Evolutionary conservation across 1,139 yeast genomes (phyloP), one percentile per base, ranked within the genome.

Genomic region (Taphrina deformans): DNA sequence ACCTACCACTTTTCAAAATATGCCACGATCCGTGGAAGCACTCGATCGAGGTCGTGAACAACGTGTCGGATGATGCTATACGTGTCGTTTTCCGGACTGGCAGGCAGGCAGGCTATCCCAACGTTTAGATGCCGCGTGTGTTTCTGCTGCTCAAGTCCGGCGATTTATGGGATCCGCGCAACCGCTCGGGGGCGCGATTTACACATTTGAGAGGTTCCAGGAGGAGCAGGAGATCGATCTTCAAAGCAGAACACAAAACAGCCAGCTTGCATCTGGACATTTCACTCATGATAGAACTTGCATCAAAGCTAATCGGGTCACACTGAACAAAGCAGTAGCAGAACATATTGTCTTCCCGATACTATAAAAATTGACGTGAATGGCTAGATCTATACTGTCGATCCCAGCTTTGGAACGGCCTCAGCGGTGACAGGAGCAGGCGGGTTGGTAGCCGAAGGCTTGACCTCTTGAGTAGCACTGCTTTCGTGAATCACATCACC

Each of bases 401-500:
- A 48, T 7, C 63, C 63, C 35, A 59, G 40, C 50, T 59, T 59
- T 24, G 63, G 63, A 27, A 59, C 63, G 12, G 38, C 18, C 27
- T 48, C 63, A 10, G 55, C 63, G 26, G 63, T 40, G 56, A 50
- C 52, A 18, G 31, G 46, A 6, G 56, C 48, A 2, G 58, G 48
- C 9, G 35, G 27, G n/a, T 40, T 44, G 27, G 53, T 44, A 14
- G 56, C 21, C 3, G 55, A 27, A n/a, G 45, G 18, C 21, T 24
- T 14, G 14, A 27, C 50, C 35, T 48, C 53, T n/a, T 48, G 53
- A n/a, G 45, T 41, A 10, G 40, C 52, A 24, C 44, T 40, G 38
- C 51, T 35, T 55, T 55, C 61, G 61, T 55, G 60, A 18, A 52
- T 52, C 27, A 52, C 55, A 21, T 33, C 45, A 24, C 65, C 61